Base-by-base conservation (phyloP, 805 yeast species). In the Saccharomycopsis schoenii region DNA sequence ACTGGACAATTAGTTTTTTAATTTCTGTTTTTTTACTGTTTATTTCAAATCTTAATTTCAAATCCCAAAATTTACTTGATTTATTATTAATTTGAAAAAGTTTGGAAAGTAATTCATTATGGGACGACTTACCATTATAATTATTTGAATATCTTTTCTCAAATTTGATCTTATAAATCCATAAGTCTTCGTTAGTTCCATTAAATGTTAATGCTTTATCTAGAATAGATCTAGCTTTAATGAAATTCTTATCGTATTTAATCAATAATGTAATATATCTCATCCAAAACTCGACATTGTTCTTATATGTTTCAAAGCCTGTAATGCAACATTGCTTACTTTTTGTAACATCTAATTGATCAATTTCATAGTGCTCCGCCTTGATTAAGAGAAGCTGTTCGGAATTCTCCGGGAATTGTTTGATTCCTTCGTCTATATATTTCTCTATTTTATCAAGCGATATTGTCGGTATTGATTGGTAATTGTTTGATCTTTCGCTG, bases 21-120 rank as follows among this genome's bases (percentile, higher is more conserved):
- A 81, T 74, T 66, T 82, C 74, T 57, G 86, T 73, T 71, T 80
- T 69, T 70, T 77, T 77, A 58, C 77, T 71, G 60, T 79, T 69
- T 64, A 76, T 68, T 12, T 72, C 70, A 21, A 73, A 65, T 58
- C 67, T 69, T 14, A 93, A 76, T 58, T 82, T 77, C 64, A 82
- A 84, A 1, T 80, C 70, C 97, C 97, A 90, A 6, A 93, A 67
- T 3, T 69, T 39, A 0, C 92, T 79, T 0, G 87, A 82, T 0
- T 71, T 63, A 0, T 94, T 92, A 51, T 83, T 77, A 17, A 73
- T 72, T 63, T 80, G 80, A 12, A 89, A 70, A 0, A 88, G 92
- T 61, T 77, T 80, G 3, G 84, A 77, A 2, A 86, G 68, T 14
- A 87, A 67, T 43, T 78, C 77, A 14, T 21, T 25, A 15, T 12